phyloP scores from a whole-genome alignment of 2,329 filamentous ascomycete species.

The Grosmannia serpens region DNA sequence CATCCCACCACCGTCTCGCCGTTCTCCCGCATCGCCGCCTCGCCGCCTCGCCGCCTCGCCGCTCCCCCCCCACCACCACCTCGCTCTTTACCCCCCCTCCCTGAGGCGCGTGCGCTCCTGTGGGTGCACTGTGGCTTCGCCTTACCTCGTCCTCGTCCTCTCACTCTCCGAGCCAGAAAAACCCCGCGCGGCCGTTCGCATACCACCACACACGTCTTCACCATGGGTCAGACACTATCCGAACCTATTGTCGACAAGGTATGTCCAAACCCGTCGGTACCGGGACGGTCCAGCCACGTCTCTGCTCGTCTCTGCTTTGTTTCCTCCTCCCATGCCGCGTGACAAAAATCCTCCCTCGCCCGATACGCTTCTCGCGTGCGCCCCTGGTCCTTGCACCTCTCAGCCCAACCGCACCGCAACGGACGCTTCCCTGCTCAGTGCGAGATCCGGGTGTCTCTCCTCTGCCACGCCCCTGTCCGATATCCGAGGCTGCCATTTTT shows the following conservation, averaged over 20 bases:
- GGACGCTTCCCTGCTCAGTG: background rate
- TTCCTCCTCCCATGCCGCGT: background rate
- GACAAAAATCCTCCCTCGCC: background rate
- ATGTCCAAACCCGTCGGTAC: constrained; percentile 23
- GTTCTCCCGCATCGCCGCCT: background rate
- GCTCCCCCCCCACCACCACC: background rate
- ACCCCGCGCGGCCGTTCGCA: background rate
- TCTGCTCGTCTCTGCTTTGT: background rate
- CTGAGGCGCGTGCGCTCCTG: background rate
- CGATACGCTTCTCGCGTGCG: background rate
- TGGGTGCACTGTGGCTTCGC: background rate
- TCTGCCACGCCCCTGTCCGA: background rate
- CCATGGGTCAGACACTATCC: constrained; percentile 98
- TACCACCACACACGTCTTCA: constrained; percentile 18
- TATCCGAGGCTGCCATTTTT: background rate
- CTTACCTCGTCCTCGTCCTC: background rate
- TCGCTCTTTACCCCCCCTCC: background rate
- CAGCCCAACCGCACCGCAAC: background rate
- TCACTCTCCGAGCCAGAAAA: background rate
- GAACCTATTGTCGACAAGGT: constrained; percentile 99
- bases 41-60: background rate
- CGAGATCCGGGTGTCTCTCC: background rate
- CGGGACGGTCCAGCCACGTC: background rate
- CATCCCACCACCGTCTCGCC: background rate
- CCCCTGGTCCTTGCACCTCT: background rate